Evolutionary conservation across 2,329 filamentous ascomycete species (phyloP).

Genomic region (Myrmaecium sp.): DNA sequence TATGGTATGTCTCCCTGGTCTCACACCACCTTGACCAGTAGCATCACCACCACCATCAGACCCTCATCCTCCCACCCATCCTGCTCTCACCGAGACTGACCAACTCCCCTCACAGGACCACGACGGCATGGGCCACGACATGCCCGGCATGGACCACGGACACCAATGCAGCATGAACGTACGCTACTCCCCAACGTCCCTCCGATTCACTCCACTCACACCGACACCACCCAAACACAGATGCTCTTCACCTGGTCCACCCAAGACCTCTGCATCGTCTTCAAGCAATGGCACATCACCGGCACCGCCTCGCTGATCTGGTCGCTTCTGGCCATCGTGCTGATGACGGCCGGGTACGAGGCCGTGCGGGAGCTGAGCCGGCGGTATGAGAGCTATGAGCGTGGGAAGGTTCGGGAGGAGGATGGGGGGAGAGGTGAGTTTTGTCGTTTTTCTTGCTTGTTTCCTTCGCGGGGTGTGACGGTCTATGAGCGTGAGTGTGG

Average conservation of each 20-base stretch:
- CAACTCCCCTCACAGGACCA: constrained; percentile 35
- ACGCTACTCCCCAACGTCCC: constrained; percentile 17
- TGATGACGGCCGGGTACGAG: constrained; percentile 85
- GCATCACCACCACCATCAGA: too few species aligned
- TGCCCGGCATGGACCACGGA: constrained; percentile 27
- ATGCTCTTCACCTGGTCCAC: constrained; percentile 99
- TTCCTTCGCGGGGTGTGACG: background rate
- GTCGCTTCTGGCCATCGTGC: constrained; percentile 67
- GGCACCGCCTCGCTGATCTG: constrained; percentile 57
- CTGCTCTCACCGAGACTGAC: too few species aligned
- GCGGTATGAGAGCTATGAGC: constrained; percentile 46
- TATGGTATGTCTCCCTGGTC: too few species aligned
- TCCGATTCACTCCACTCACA: background rate
- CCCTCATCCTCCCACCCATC: too few species aligned
- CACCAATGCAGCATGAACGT: constrained; percentile 83
- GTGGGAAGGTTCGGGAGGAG: constrained; percentile 25
- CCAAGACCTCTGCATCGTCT: constrained; percentile 87
- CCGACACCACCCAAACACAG: constrained; percentile 26
- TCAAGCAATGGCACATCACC: constrained; percentile 74
- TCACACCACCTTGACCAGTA: too few species aligned
- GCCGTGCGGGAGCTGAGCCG: constrained; percentile 61
- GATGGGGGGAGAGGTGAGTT: constrained; percentile 20
- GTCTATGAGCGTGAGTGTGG: background rate
- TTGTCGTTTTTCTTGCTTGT: background rate
- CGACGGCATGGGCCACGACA: constrained; percentile 38